Conservation (phyloP, 805 yeast genomes). For the Wickerhamiella parazyma region DNA sequence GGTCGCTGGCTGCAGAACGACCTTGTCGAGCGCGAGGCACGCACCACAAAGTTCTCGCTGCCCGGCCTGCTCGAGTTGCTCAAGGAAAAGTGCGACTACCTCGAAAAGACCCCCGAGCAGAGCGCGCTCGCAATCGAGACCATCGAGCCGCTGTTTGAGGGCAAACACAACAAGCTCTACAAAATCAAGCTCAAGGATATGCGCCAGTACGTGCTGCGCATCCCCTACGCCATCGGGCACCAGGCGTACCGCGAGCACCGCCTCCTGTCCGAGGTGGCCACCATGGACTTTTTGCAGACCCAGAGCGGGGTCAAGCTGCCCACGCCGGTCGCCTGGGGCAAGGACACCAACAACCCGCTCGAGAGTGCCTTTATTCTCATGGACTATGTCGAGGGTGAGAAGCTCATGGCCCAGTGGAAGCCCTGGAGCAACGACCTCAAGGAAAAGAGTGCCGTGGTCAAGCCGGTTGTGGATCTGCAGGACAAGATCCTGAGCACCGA, state of each 20-base stretch:
- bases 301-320: constrained; percentile 60
- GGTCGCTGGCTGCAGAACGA: constrained; percentile 90
- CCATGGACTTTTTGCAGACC: constrained; percentile 62
- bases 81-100: constrained; percentile 20
- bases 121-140: constrained; percentile 46
- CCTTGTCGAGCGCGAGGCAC: constrained; percentile 51
- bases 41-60: constrained; percentile 71
- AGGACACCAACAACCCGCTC: constrained; percentile 49
- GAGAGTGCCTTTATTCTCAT: constrained; percentile 65
- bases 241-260: constrained; percentile 42
- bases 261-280: constrained; percentile 83
- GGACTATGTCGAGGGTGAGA: constrained; percentile 68
- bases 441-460: constrained; percentile 39
- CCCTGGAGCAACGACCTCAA: constrained; percentile 55
- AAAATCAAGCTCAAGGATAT: constrained; percentile 50
- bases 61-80: constrained; percentile 46
- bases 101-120: constrained; percentile 28
- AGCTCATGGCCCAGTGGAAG: constrained; percentile 82
- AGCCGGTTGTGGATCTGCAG: constrained; percentile 60
- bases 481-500: constrained; percentile 38
- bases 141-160: constrained; percentile 79
- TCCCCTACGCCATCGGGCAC: constrained; percentile 71
- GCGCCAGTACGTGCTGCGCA: constrained; percentile 56
- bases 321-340: constrained; percentile 52
- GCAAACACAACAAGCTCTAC: constrained; percentile 84